phyloP scores from a whole-genome alignment of 805 yeast species.

The Starmerella gropengiesseri region DNA sequence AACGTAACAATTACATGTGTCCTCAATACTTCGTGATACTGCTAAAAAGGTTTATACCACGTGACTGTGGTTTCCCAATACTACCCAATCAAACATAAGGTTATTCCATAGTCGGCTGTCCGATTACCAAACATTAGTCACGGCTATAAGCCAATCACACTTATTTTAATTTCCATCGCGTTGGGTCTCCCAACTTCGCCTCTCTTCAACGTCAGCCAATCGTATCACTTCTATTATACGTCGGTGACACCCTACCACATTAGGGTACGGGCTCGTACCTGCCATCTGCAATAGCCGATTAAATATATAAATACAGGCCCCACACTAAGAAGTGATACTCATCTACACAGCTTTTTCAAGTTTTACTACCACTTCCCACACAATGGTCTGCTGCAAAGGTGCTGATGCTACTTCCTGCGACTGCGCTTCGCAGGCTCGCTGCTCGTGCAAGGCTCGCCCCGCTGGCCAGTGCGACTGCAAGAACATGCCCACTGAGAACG shows the following conservation, averaged over 20 bases:
- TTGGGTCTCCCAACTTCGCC: no score
- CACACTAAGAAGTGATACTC: not conserved
- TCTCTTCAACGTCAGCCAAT: no score
- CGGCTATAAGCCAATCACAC: no score
- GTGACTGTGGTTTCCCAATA: no score
- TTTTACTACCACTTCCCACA: not conserved
- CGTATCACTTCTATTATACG: no score
- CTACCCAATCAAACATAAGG: no score
- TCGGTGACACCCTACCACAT: not conserved
- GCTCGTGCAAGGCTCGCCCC: slow-evolving; percentile 53
- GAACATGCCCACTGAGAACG: slow-evolving; percentile 43
- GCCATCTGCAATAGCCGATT: not conserved
- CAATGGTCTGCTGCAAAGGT: slow-evolving; percentile 35
- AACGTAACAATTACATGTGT: no score
- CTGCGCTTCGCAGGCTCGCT: slow-evolving; percentile 51
- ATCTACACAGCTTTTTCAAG: not conserved
- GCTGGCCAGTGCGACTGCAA: slow-evolving; percentile 49
- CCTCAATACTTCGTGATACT: no score
- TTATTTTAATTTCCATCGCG: no score
- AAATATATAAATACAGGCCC: not conserved
- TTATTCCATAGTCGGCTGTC: no score
- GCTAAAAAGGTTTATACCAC: no score
- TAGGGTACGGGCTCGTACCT: not conserved
- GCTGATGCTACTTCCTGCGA: slow-evolving; percentile 39
- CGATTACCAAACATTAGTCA: no score